Evolutionary conservation across 2,329 filamentous ascomycete genomes (phyloP).

Genomic region (Fusarium sarcochroum): DNA sequence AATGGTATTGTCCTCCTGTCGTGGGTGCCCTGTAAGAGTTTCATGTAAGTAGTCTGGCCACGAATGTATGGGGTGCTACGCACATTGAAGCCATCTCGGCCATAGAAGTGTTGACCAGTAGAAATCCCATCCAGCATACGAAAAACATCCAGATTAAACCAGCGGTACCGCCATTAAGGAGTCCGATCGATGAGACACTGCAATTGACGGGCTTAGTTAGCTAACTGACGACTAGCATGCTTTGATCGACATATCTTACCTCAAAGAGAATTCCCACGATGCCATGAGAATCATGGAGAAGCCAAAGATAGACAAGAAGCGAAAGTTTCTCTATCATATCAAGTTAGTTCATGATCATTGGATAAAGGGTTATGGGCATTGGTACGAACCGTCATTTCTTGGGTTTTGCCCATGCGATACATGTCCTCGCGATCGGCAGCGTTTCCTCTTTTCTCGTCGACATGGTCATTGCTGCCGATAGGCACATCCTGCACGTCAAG

Average conservation of each 20-base stretch:
- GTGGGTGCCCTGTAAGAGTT: conserved; percentile 60
- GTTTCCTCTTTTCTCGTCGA: conserved; percentile 42
- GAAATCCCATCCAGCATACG: conserved; percentile 56
- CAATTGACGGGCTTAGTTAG: background rate
- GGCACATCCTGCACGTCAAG: conserved; percentile 6
- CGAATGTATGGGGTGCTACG: background rate
- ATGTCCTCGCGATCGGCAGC: conserved; percentile 43
- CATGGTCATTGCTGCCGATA: conserved; percentile 14
- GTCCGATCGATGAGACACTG: conserved; percentile 43
- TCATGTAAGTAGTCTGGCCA: background rate
- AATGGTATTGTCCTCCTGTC: conserved; percentile 70
- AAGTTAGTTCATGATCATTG: background rate
- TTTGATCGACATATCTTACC: conserved; percentile 34
- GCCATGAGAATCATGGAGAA: conserved; percentile 63
- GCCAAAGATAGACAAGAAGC: conserved; percentile 61
- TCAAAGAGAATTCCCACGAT: conserved; percentile 59
- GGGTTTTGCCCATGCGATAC: conserved; percentile 43
- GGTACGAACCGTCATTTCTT: conserved; percentile 44
- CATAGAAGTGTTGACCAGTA: conserved; percentile 58
- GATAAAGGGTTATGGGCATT: fast-evolving
- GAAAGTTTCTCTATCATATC: conserved; percentile 58
- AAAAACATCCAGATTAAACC: conserved; percentile 63
- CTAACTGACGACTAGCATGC: fast-evolving
- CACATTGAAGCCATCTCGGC: conserved; percentile 65
- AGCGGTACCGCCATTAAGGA: conserved; percentile 60